Evolutionary conservation across 1,284 basidiomycete genomes (phyloP).

Genomic region (Moesziomyces globuligerus): DNA sequence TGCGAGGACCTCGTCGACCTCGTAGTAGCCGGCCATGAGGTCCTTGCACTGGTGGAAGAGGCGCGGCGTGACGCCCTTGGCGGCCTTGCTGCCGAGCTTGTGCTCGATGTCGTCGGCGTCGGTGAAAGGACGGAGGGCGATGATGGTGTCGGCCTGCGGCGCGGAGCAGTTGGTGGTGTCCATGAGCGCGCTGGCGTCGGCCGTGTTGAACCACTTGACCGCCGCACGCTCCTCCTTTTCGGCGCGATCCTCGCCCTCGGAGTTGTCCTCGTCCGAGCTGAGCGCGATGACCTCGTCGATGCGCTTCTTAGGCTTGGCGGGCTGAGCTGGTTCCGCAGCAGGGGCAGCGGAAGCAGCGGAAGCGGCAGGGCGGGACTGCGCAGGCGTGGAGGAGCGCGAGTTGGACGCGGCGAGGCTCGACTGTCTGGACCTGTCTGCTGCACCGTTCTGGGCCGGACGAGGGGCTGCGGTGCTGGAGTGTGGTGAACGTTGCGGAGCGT

Average conservation of each 20-base stretch:
- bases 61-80: conserved; percentile 88
- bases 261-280: conserved; percentile 56
- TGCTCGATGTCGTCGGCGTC: conserved; percentile 75
- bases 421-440: conserved; percentile 9
- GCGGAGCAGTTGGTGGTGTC: conserved; percentile 88
- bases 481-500: conserved; percentile 10
- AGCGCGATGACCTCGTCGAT: conserved; percentile 22
- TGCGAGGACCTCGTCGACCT: conserved; percentile 87
- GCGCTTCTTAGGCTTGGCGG: conserved; percentile 8
- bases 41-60: conserved; percentile 89
- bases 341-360: too few species aligned
- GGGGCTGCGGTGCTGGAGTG: conserved; percentile 1
- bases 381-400: too few species aligned
- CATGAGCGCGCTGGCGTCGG: conserved; percentile 78
- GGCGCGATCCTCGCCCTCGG: conserved; percentile 47
- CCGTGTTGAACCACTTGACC: conserved; percentile 83
- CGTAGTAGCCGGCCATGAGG: conserved; percentile 85
- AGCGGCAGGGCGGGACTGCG: too few species aligned
- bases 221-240: conserved; percentile 56
- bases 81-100: conserved; percentile 78
- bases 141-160: conserved; percentile 84
- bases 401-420: conserved; percentile 11
- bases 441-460: conserved; percentile 10
- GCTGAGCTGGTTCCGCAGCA: conserved; percentile 1
- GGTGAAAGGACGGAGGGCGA: conserved; percentile 81